Conservation (phyloP, 2,329 filamentous ascomycete species). For the Phaeosphaeria sp. region DNA sequence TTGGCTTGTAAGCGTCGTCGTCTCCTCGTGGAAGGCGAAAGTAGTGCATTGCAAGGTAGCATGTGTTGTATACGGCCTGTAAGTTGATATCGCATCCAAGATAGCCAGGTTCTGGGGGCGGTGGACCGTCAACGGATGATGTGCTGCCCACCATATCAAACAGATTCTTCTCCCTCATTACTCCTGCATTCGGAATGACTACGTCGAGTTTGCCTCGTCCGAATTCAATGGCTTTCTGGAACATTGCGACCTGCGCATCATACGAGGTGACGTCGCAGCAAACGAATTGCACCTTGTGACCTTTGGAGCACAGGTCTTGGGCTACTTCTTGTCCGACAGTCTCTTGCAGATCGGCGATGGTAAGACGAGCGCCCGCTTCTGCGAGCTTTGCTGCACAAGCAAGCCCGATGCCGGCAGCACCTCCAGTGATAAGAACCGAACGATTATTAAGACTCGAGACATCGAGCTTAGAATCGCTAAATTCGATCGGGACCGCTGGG, state of each 20-base stretch:
- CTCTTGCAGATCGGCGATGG: conserved; percentile 29
- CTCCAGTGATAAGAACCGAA: conserved; percentile 34
- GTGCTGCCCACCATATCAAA: conserved; percentile 23
- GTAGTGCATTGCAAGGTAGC: conserved; percentile 34
- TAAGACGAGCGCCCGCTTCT: conserved; percentile 30
- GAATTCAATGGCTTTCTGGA: conserved; percentile 36
- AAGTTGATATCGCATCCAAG: conserved; percentile 29
- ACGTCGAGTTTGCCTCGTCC: conserved; percentile 37
- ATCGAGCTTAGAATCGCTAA: conserved; percentile 12
- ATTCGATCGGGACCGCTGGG: neutral
- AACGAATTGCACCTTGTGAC: conserved; percentile 35
- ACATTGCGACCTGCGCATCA: conserved; percentile 33
- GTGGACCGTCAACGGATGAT: conserved; percentile 15
- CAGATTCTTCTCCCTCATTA: conserved; percentile 29
- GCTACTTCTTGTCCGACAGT: conserved; percentile 16
- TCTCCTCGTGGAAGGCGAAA: conserved; percentile 26
- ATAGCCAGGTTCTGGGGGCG: conserved; percentile 26
- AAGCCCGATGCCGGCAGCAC: conserved; percentile 35
- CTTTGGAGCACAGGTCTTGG: conserved; percentile 16
- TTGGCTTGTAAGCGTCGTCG: conserved; percentile 19
- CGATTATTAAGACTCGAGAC: conserved; percentile 20
- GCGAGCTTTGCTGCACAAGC: conserved; percentile 26
- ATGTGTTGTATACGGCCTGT: conserved; percentile 29
- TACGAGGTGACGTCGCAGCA: conserved; percentile 40
- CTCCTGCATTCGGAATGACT: conserved; percentile 40